These are phyloP conservation scores for Dictyostelium purpureum DNA, from an alignment of 78 protist species.

Conservation along the genomic window DNA sequence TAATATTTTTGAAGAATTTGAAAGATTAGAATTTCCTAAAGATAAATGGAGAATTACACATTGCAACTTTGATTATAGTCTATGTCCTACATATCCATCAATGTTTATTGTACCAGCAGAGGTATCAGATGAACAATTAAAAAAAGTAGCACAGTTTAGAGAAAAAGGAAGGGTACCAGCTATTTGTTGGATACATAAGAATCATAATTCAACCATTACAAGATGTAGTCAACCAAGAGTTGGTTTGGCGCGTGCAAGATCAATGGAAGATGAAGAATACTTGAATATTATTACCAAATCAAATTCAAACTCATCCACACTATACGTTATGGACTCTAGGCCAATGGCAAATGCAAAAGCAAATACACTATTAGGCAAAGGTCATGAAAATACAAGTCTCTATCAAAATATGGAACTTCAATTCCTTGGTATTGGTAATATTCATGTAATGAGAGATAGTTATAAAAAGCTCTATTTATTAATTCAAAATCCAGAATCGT, in stretches of 20 bases:
- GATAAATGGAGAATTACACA: constrained; percentile 84
- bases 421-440: constrained; percentile 86
- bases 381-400: constrained; percentile 85
- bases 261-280: constrained; percentile 73
- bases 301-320: constrained; percentile 74
- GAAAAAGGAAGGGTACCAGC: constrained; percentile 91
- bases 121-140: constrained; percentile 64
- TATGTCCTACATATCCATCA: constrained; percentile 91
- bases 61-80: constrained; percentile 54
- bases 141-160: constrained; percentile 52
- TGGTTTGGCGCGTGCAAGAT: constrained; percentile 71
- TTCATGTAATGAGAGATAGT: constrained; percentile 92
- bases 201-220: constrained; percentile 76
- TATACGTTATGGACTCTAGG: constrained; percentile 89
- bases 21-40: constrained; percentile 42
- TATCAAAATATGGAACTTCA: constrained; percentile 73
- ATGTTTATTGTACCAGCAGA: constrained; percentile 72
- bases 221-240: constrained; percentile 82
- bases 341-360: constrained; percentile 91
- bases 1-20: constrained; percentile 38
- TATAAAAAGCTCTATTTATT: constrained; percentile 16
- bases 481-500: constrained; percentile 8
- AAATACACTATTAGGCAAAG: constrained; percentile 86
- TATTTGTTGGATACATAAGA: constrained; percentile 80
- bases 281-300: constrained; percentile 13